Conservation (phyloP, 768 basidiomycete species). For the Rhodotorula kratochvilovae region DNA sequence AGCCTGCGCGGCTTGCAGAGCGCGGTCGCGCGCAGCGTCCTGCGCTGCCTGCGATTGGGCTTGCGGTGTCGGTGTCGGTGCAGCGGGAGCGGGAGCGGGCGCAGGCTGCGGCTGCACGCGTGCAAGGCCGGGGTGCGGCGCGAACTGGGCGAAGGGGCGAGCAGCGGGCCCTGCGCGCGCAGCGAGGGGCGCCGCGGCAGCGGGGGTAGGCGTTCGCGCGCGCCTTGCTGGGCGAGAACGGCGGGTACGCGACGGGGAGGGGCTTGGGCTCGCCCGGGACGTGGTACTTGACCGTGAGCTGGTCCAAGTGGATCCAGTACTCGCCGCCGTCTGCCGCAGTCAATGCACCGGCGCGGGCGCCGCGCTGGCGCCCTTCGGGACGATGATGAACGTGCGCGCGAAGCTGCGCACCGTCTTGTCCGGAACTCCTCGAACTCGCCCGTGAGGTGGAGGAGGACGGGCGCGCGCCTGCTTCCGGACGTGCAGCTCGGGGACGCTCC, state of each 20-base stretch:
- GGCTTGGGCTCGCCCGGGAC: slow-evolving; percentile 3
- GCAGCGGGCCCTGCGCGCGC: not conserved
- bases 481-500: slow-evolving; percentile 12
- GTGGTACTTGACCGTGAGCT: slow-evolving; percentile 11
- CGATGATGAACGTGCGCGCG: slow-evolving; percentile 24
- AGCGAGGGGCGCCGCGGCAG: not conserved
- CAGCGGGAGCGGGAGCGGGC: not conserved
- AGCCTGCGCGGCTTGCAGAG: not conserved
- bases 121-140: not conserved
- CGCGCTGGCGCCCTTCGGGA: not conserved
- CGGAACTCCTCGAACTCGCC: slow-evolving; percentile 35
- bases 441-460: slow-evolving; percentile 20
- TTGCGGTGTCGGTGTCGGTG: not conserved
- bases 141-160: not conserved
- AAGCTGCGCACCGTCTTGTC: slow-evolving; percentile 16
- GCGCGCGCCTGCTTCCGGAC: not conserved
- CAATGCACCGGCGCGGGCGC: no score
- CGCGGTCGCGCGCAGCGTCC: not conserved
- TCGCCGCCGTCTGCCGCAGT: not conserved
- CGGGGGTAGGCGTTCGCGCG: not conserved
- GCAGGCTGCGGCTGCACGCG: not conserved
- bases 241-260: not conserved
- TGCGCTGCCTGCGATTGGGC: not conserved
- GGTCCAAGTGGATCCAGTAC: slow-evolving; percentile 26
- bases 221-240: not conserved